phyloP scores from a whole-genome alignment of 441 rosid species.

The Populus hybrid region DNA sequence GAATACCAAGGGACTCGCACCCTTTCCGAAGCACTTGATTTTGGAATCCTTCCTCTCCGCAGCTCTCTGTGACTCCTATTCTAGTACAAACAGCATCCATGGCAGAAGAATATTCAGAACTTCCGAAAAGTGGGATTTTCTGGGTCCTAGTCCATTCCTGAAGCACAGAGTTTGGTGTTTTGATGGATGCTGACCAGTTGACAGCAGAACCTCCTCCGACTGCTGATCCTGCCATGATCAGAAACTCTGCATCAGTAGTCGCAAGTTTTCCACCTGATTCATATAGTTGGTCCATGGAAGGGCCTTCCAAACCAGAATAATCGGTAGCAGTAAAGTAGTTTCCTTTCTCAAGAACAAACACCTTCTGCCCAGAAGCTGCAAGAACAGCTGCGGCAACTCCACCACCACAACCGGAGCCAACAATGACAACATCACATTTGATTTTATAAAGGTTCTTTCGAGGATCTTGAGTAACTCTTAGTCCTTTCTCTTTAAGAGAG shows the following conservation, averaged over 20 bases:
- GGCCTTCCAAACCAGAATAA: slow-evolving; percentile 68
- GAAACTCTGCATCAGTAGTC: slow-evolving; percentile 29
- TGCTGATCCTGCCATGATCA: slow-evolving; percentile 63
- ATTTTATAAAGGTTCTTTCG: slow-evolving; percentile 33
- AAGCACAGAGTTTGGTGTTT: slow-evolving; percentile 58
- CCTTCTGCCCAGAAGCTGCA: slow-evolving; percentile 70
- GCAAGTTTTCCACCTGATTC: slow-evolving; percentile 70
- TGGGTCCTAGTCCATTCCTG: slow-evolving; percentile 66
- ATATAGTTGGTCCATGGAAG: slow-evolving; percentile 43
- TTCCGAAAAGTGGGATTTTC: slow-evolving; percentile 42
- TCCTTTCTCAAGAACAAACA: slow-evolving; percentile 83
- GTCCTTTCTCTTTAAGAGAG: slow-evolving; percentile 58
- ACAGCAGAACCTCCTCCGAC: slow-evolving; percentile 91
- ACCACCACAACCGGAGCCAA: slow-evolving; percentile 96
- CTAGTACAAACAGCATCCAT: slow-evolving; percentile 71
- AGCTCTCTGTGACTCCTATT: slow-evolving; percentile 65
- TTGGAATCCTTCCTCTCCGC: slow-evolving; percentile 62
- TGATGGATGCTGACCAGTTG: slow-evolving; percentile 86
- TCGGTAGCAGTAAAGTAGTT: slow-evolving; percentile 54
- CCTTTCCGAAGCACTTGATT: slow-evolving; percentile 75
- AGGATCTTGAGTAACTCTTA: slow-evolving; percentile 33
- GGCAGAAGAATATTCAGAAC: slow-evolving; percentile 50
- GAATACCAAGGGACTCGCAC: slow-evolving; percentile 60
- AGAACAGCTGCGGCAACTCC: slow-evolving; percentile 87
- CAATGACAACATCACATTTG: slow-evolving; percentile 69